Percentiles rank a stretch among this genome's conserved stretches.
Conservation (phyloP, 1,284 basidiomycete species). For the Coniophora puteana region DNA sequence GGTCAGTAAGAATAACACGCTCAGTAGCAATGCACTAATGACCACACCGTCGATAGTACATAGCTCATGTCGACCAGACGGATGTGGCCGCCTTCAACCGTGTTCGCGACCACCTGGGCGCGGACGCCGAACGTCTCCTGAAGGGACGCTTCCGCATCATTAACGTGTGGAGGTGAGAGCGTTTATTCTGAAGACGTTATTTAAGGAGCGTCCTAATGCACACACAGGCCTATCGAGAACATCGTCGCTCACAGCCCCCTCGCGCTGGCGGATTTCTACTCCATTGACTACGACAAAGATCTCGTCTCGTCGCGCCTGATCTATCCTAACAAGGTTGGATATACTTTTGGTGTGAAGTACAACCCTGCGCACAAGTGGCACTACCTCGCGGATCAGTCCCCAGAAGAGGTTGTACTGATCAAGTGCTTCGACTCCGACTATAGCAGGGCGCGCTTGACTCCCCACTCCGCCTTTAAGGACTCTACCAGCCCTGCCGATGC, state of each 20-base stretch:
- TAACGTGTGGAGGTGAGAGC: conserved; percentile 69
- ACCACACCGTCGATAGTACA: too few relatives aligned
- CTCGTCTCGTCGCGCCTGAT: conserved; percentile 41
- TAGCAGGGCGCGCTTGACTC: conserved; percentile 22
- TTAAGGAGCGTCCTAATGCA: too few relatives aligned
- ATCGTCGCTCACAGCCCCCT: conserved; percentile 51
- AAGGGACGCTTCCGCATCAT: conserved; percentile 55
- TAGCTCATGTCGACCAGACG: conserved; percentile 54
- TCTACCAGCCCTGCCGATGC: conserved; percentile 24
- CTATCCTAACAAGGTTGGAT: conserved; percentile 36
- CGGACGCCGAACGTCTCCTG: conserved; percentile 42
- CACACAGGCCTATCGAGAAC: conserved; percentile 48
- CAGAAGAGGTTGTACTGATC: conserved; percentile 30
- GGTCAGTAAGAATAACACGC: too few relatives aligned
- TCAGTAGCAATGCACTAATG: too few relatives aligned
- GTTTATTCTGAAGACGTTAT: too few relatives aligned
- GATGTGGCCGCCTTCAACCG: conserved; percentile 40
- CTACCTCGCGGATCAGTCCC: conserved; percentile 28
- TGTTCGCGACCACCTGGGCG: conserved; percentile 47
- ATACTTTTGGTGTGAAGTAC: conserved; percentile 23
- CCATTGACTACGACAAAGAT: conserved; percentile 40
- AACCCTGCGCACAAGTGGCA: conserved; percentile 30
- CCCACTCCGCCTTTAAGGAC: conserved; percentile 27
- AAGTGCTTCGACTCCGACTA: conserved; percentile 26
- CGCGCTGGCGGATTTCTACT: conserved; percentile 53